phyloP scores from a whole-genome alignment of 495 filamentous ascomycete species.

The Aspergillus leporis region DNA sequence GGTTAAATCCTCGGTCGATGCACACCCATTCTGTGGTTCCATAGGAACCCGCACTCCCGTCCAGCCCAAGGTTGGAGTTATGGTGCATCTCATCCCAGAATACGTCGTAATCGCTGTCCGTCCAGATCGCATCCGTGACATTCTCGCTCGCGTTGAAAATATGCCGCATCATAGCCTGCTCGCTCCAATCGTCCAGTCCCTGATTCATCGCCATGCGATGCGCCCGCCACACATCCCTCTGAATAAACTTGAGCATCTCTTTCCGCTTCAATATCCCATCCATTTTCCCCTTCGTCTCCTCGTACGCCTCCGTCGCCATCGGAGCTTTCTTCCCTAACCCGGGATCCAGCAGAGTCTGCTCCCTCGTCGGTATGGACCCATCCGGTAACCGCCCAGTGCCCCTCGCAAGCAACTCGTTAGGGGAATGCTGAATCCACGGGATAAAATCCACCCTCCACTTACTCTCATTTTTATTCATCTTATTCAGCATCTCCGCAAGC shows the following conservation, averaged over 20 bases:
- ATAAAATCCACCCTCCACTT: constrained; percentile 61
- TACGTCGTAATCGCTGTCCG: constrained; percentile 24
- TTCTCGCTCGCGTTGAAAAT: constrained; percentile 25
- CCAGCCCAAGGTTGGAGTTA: constrained; percentile 27
- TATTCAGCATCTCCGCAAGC: constrained; percentile 56
- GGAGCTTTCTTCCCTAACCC: constrained; percentile 19
- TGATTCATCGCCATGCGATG: constrained; percentile 28
- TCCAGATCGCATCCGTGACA: constrained; percentile 30
- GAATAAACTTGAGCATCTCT: constrained; percentile 23
- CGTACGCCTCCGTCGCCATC: constrained; percentile 15
- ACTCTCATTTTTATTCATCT: constrained; percentile 49
- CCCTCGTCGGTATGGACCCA: constrained; percentile 41
- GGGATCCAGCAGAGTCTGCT: constrained; percentile 30
- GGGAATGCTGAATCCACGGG: constrained; percentile 57
- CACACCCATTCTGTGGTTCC: constrained; percentile 23
- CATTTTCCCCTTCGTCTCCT: constrained; percentile 17
- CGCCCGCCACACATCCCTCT: constrained; percentile 24
- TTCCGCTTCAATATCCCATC: constrained; percentile 20
- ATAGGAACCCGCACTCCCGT: constrained; percentile 19
- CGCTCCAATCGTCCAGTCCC: constrained; percentile 30
- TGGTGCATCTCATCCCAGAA: constrained; percentile 32
- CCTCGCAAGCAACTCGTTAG: constrained; percentile 52
- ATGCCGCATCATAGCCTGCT: constrained; percentile 30
- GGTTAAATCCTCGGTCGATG: constrained; percentile 27
- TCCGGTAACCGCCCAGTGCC: constrained; percentile 51